A percentile compares a stretch with the other conserved stretches of the same genome.
These are phyloP conservation scores for Mortierella sp. DNA, from an alignment of 371 early-diverging fungal genomes.

Conservation along the genomic window DNA sequence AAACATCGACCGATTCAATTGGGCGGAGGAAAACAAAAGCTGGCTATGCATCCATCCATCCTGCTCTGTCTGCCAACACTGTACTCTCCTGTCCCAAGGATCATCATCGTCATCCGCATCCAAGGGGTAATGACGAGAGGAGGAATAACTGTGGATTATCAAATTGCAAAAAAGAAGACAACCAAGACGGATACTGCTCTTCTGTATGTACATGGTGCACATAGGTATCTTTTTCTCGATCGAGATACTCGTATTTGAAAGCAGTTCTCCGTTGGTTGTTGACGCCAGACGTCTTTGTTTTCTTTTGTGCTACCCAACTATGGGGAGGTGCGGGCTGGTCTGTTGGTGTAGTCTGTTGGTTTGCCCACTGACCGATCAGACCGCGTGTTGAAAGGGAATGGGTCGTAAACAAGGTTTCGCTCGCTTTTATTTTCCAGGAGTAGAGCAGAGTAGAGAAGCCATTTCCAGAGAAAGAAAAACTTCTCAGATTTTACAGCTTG, in stretches of 20 bases:
- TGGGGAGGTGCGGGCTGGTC: background rate
- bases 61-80: too few species aligned
- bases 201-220: background rate
- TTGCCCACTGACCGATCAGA: constrained; percentile 8
- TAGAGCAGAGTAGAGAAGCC: background rate
- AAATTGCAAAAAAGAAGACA: too few species aligned
- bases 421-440: background rate
- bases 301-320: background rate
- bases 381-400: background rate
- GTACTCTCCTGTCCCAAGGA: too few species aligned
- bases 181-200: too few species aligned
- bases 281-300: background rate
- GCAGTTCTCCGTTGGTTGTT: background rate
- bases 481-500: constrained; percentile 32
- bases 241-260: background rate
- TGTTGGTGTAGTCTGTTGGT: too few species aligned
- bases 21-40: background rate
- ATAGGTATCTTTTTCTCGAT: background rate
- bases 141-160: too few species aligned
- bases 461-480: too few species aligned
- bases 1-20: background rate
- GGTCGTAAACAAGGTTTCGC: background rate
- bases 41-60: too few species aligned
- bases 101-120: too few species aligned
- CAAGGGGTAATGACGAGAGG: too few species aligned